Evolutionary conservation across 2,329 filamentous ascomycete species (phyloP).

Genomic region (Furcasterigmium furcatum): DNA sequence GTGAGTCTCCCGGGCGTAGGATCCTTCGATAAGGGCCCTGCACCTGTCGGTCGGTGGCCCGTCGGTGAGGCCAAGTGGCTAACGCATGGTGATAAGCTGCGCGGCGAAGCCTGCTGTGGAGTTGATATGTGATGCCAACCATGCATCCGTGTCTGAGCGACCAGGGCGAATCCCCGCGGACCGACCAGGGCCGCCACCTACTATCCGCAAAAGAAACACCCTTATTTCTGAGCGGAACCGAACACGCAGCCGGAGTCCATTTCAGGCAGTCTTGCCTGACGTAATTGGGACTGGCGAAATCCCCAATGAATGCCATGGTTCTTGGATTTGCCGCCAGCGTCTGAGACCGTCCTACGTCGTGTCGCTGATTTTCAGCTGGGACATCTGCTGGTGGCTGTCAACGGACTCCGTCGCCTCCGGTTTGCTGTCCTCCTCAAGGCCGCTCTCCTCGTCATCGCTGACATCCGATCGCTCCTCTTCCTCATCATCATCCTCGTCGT

Average conservation of each 20-base stretch:
- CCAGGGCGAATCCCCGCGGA: too few relatives aligned
- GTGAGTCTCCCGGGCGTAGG: neutral
- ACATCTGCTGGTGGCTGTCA: neutral
- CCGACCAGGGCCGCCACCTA: too few relatives aligned
- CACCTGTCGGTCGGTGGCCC: neutral
- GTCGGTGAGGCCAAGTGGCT: neutral
- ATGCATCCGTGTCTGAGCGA: too few relatives aligned
- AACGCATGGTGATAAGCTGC: neutral
- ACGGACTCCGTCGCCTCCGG: neutral
- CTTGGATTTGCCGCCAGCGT: too few relatives aligned
- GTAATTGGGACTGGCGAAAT: too few relatives aligned
- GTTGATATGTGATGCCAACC: too few relatives aligned
- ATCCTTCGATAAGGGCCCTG: neutral
- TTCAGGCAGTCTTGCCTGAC: too few relatives aligned
- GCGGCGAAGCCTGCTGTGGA: too few relatives aligned
- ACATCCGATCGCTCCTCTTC: neutral
- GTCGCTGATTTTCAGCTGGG: neutral
- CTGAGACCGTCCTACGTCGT: neutral
- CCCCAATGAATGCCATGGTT: too few relatives aligned
- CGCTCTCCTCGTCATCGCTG: neutral
- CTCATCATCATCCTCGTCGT: conserved; percentile 20
- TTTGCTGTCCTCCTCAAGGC: neutral
- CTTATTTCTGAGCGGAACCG: too few relatives aligned
- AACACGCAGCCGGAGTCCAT: too few relatives aligned
- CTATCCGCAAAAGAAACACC: too few relatives aligned